A percentile compares a stretch with the other conserved stretches of the same genome.
Conservation (phyloP, 2,329 filamentous ascomycete genomes). For the Alternaria solani region DNA sequence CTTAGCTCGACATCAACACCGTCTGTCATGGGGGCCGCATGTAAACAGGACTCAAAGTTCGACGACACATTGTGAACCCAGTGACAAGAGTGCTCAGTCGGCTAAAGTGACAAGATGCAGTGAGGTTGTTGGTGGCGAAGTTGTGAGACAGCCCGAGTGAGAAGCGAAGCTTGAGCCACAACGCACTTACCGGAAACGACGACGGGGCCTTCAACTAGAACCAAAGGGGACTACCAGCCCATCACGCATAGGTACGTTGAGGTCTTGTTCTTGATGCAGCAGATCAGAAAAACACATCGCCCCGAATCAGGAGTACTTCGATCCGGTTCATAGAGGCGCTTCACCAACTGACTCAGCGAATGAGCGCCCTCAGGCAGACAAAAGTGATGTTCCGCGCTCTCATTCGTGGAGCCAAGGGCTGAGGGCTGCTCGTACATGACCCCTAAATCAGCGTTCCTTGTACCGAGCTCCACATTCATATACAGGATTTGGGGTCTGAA, state of each 20-base stretch:
- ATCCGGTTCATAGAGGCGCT: not conserved
- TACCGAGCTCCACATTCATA: no score
- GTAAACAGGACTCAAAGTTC: not conserved
- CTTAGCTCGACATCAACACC: not conserved
- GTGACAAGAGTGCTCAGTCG: not conserved
- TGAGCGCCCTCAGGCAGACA: not conserved
- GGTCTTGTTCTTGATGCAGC: not conserved
- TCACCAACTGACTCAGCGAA: not conserved
- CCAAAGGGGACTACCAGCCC: not conserved
- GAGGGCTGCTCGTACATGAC: no score
- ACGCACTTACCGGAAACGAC: not conserved
- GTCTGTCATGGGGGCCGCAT: not conserved
- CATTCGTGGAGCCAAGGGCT: no score
- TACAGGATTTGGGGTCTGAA: not conserved
- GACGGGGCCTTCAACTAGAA: not conserved
- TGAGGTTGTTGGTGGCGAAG: not conserved
- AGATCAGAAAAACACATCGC: not conserved
- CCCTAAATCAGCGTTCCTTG: no score
- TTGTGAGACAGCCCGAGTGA: constrained; percentile 19
- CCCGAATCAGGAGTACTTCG: not conserved
- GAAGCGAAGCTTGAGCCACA: constrained; percentile 6
- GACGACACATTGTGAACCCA: not conserved
- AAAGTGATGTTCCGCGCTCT: not conserved
- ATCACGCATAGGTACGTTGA: not conserved
- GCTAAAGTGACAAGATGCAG: constrained; percentile 8